Evolutionary conservation across 805 yeast genomes (phyloP).

Genomic region (Wickerhamomyces pijperi): DNA sequence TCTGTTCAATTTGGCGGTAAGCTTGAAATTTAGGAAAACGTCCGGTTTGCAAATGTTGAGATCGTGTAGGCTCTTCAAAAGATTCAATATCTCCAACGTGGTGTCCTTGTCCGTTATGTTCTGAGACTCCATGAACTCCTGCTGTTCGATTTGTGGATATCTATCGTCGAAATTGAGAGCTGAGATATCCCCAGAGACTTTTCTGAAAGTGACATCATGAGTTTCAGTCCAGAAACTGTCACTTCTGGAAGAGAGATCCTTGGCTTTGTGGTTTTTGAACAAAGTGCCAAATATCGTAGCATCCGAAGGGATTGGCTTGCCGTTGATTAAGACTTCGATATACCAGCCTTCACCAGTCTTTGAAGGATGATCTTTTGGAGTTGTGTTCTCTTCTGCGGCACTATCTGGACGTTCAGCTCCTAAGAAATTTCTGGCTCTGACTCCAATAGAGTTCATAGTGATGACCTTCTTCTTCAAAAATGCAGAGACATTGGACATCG

Average conservation of each 20-base stretch:
- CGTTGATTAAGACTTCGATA: slow-evolving; percentile 49
- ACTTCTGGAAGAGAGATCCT: slow-evolving; percentile 31
- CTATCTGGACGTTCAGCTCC: no score
- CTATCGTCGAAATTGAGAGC: slow-evolving; percentile 15
- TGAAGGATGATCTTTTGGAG: no score
- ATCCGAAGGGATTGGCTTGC: slow-evolving; percentile 45
- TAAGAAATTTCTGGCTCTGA: slow-evolving; percentile 8
- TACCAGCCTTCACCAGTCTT: slow-evolving; percentile 18
- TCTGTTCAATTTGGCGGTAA: slow-evolving; percentile 76
- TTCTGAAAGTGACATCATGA: slow-evolving; percentile 41
- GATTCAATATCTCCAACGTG: slow-evolving; percentile 27
- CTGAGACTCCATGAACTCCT: neutral
- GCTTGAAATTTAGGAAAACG: slow-evolving; percentile 60
- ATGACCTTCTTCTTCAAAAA: slow-evolving; percentile 29
- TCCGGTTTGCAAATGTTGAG: neutral
- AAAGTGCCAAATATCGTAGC: slow-evolving; percentile 73
- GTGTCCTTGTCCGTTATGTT: slow-evolving; percentile 19
- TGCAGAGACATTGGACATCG: slow-evolving; percentile 32
- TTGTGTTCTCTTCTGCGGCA: no score
- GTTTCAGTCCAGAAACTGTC: slow-evolving; percentile 44
- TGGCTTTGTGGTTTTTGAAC: slow-evolving; percentile 32
- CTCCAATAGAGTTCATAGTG: slow-evolving; percentile 17
- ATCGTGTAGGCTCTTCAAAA: slow-evolving; percentile 35
- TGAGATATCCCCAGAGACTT: slow-evolving; percentile 19
- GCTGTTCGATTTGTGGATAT: slow-evolving; percentile 19